Conservation (phyloP, 169 alveolate genomes). For the Plasmodium berghei region DNA sequence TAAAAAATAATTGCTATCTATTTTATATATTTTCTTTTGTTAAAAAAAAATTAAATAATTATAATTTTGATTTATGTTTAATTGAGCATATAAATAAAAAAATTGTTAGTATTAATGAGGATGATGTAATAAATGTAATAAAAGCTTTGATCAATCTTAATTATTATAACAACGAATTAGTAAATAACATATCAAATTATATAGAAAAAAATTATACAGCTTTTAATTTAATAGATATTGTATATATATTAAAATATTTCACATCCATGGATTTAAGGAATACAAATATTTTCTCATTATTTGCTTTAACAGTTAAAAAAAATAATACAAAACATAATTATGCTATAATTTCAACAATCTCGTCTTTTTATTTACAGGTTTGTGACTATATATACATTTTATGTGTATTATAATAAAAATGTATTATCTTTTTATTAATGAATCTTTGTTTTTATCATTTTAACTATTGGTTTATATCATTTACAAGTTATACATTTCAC, state of each 20-base stretch:
- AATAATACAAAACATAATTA: conserved; percentile 25
- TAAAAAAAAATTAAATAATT: conserved; percentile 8
- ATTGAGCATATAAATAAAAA: conserved; percentile 66
- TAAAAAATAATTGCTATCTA: conserved; percentile 57
- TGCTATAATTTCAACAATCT: conserved; percentile 31
- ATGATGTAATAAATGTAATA: conserved; percentile 50
- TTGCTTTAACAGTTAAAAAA: conserved; percentile 60
- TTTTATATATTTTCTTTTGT: conserved; percentile 66
- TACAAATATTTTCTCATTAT: conserved; percentile 13
- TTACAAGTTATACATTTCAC: background rate
- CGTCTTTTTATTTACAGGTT: conserved; percentile 71
- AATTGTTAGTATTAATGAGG: background rate
- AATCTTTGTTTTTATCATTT: background rate
- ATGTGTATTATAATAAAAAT: background rate
- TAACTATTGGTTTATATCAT: background rate
- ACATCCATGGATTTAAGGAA: conserved; percentile 53
- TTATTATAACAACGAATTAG: conserved; percentile 62
- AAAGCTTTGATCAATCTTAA: conserved; percentile 47
- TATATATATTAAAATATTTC: conserved; percentile 61
- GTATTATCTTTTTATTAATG: background rate
- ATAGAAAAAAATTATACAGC: conserved; percentile 25
- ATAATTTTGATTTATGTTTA: conserved; percentile 14
- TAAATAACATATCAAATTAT: conserved; percentile 42
- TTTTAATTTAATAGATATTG: conserved; percentile 64
- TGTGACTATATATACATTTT: background rate